Conservation (phyloP, 2,329 filamentous ascomycete species). For the Phialocephala sp. region DNA sequence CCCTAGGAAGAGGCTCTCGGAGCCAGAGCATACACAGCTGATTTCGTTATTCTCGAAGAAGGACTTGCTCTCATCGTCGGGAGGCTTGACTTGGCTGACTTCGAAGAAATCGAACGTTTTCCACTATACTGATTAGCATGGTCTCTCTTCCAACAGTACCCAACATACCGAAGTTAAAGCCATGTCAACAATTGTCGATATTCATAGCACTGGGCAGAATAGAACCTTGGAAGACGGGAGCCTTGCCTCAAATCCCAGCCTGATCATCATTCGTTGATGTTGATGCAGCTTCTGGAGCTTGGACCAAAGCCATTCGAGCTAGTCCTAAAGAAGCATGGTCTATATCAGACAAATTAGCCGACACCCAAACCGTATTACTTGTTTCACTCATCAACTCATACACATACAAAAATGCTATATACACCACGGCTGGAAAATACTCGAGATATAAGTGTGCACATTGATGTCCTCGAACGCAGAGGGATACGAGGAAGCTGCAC, state of each 20-base stretch:
- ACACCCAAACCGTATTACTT: no score
- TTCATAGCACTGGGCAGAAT: slow-evolving; percentile 25
- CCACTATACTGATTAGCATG: slow-evolving; percentile 62
- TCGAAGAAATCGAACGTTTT: slow-evolving; percentile 99
- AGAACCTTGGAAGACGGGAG: not conserved
- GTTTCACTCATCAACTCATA: no score
- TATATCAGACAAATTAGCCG: not conserved
- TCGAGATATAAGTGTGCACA: not conserved
- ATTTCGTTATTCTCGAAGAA: slow-evolving; percentile 85
- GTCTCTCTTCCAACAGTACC: not conserved
- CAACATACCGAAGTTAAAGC: slow-evolving; percentile 37
- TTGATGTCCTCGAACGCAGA: not conserved
- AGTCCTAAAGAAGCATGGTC: not conserved
- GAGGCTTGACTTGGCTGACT: slow-evolving; percentile 79
- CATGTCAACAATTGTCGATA: slow-evolving; percentile 29
- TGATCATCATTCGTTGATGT: slow-evolving; percentile 17
- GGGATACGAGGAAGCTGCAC: no score
- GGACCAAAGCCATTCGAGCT: not conserved
- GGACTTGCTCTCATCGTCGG: slow-evolving; percentile 77
- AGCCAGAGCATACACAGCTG: slow-evolving; percentile 83
- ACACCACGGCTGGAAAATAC: not conserved
- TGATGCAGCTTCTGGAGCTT: slow-evolving; percentile 9
- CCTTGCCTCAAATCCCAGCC: not conserved
- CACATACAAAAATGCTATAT: no score
- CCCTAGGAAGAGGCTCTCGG: slow-evolving; percentile 88